Evolutionary conservation across 2,329 filamentous ascomycete genomes (phyloP).

Genomic region (Cordyceps tenuipes): DNA sequence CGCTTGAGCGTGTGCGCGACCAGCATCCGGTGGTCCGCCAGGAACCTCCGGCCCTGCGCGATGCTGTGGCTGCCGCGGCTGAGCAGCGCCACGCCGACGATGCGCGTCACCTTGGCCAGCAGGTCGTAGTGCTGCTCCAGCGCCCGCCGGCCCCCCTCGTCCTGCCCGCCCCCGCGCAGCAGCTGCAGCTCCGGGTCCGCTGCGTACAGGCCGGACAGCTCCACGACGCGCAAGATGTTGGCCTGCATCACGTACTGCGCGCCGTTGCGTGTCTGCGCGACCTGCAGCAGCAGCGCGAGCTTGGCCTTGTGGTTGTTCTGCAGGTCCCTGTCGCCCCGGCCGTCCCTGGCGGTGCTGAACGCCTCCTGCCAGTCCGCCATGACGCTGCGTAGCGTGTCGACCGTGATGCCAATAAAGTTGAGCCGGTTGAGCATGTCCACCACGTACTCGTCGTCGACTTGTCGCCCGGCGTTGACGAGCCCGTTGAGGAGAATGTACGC

Average conservation of each 20-base stretch:
- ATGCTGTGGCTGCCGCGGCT: constrained; percentile 77
- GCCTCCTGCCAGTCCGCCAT: constrained; percentile 61
- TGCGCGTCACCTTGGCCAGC: constrained; percentile 68
- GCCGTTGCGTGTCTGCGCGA: constrained; percentile 76
- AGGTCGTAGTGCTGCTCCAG: constrained; percentile 78
- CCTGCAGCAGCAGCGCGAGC: constrained; percentile 71
- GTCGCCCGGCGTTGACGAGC: constrained; percentile 63
- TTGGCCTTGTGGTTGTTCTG: constrained; percentile 58
- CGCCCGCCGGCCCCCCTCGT: constrained; percentile 48
- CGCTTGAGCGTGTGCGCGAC: constrained; percentile 88
- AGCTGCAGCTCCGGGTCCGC: constrained; percentile 91
- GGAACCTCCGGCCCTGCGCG: constrained; percentile 68
- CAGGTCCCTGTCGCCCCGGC: constrained; percentile 30
- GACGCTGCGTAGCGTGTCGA: constrained; percentile 77
- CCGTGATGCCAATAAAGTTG: constrained; percentile 84
- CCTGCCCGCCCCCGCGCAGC: constrained; percentile 42
- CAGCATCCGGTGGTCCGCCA: constrained; percentile 72
- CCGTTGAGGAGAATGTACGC: constrained; percentile 78
- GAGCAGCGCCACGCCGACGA: constrained; percentile 75
- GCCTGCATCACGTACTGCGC: constrained; percentile 82
- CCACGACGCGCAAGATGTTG: constrained; percentile 74
- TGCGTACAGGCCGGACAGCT: constrained; percentile 75
- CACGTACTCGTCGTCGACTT: constrained; percentile 64
- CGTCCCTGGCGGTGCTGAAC: constrained; percentile 20
- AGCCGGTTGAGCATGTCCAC: constrained; percentile 73